Conservation (phyloP, 2,329 filamentous ascomycete genomes). For the Talaromyces sp. region DNA sequence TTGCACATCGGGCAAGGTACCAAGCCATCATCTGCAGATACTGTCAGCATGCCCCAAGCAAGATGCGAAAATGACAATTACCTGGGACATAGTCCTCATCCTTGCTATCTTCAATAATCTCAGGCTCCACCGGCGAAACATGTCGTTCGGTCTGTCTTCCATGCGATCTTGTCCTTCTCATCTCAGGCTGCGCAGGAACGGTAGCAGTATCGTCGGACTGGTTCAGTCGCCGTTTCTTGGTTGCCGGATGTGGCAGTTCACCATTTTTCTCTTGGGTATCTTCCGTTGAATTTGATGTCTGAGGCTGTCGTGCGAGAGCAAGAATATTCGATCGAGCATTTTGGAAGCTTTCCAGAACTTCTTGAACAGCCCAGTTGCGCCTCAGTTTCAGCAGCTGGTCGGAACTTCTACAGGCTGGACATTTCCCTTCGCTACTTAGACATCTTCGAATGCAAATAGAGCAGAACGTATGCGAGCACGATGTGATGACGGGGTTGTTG, state of each 20-base stretch:
- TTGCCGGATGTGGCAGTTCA: slow-evolving; percentile 28
- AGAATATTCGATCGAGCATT: slow-evolving; percentile 62
- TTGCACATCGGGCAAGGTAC: slow-evolving; percentile 81
- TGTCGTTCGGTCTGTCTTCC: slow-evolving; percentile 23
- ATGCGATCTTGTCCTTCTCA: slow-evolving; percentile 37
- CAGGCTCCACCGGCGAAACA: slow-evolving; percentile 20
- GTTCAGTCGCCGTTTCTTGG: slow-evolving; percentile 38
- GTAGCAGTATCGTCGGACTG: slow-evolving; percentile 38
- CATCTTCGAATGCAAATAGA: slow-evolving; percentile 90
- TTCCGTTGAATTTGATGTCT: slow-evolving; percentile 42
- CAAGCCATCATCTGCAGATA: slow-evolving; percentile 63
- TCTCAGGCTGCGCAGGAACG: slow-evolving; percentile 31
- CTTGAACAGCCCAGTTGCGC: slow-evolving; percentile 79
- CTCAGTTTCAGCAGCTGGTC: slow-evolving; percentile 84
- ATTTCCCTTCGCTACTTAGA: slow-evolving; percentile 78
- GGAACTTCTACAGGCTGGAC: slow-evolving; percentile 72
- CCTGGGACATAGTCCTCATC: slow-evolving; percentile 40
- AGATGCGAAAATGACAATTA: slow-evolving; percentile 24
- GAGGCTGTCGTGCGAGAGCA: slow-evolving; percentile 59
- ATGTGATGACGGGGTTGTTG: slow-evolving; percentile 88
- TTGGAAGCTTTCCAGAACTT: slow-evolving; percentile 76
- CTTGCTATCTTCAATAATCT: slow-evolving; percentile 41
- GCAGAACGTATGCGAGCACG: slow-evolving; percentile 94
- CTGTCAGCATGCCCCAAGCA: slow-evolving; percentile 5
- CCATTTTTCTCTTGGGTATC: slow-evolving; percentile 34